These are phyloP conservation scores for Cladosporium oxysporum DNA, from an alignment of 2,329 filamentous ascomycete genomes.

Conservation along the genomic window DNA sequence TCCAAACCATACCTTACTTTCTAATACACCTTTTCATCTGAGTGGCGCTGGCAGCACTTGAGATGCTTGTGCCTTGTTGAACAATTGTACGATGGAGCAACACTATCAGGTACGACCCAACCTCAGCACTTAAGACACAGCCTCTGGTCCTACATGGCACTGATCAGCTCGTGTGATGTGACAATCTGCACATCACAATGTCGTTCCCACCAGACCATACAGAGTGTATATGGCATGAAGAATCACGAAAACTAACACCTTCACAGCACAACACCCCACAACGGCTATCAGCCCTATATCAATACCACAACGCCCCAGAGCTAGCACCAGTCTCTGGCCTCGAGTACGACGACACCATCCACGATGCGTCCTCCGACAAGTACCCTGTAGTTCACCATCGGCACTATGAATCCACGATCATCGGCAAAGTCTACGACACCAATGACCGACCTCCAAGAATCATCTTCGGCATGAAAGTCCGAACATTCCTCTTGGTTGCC, in stretches of 20 bases:
- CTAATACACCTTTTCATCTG: background rate
- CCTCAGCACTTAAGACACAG: background rate
- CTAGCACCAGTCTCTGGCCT: slow-evolving; percentile 42
- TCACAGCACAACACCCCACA: slow-evolving; percentile 11
- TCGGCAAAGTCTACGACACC: slow-evolving; percentile 26
- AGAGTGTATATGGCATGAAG: background rate
- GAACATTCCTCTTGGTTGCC: slow-evolving; percentile 39
- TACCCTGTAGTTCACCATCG: slow-evolving; percentile 35
- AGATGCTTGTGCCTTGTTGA: background rate
- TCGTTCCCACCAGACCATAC: background rate
- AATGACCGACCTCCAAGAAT: slow-evolving; percentile 39
- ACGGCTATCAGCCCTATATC: slow-evolving; percentile 39
- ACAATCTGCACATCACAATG: background rate
- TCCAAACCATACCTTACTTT: background rate
- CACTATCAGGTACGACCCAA: slow-evolving; percentile 15
- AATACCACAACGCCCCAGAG: slow-evolving; percentile 44
- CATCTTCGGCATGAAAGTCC: slow-evolving; percentile 43
- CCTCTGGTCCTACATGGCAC: background rate
- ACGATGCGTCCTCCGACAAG: slow-evolving; percentile 39
- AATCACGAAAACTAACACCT: background rate
- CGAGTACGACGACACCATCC: slow-evolving; percentile 41
- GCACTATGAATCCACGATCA: slow-evolving; percentile 29
- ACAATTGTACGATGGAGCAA: background rate
- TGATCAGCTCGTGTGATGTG: background rate
- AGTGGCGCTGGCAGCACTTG: background rate